Conservation (phyloP, 2,329 filamentous ascomycete species). For the Aspergillus sp. region DNA sequence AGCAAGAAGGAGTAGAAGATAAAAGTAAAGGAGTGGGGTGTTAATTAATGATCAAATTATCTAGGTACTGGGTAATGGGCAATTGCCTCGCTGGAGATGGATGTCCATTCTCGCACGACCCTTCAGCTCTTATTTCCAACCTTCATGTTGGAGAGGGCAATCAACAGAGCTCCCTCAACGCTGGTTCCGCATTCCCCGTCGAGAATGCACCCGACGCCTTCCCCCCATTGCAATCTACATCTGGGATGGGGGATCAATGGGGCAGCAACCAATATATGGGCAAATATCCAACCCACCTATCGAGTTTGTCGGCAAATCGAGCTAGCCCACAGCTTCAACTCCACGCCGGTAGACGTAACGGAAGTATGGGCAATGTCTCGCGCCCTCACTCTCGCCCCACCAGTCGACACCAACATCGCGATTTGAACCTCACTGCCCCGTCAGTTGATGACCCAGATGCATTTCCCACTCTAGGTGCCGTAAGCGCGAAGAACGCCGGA, state of each 20-base stretch:
- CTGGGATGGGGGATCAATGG: conserved; percentile 53
- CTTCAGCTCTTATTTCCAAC: conserved; percentile 73
- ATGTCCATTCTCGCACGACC: conserved; percentile 96
- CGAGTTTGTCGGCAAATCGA: conserved; percentile 40
- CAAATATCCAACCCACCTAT: conserved; percentile 39
- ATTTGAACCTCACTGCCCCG: conserved; percentile 57
- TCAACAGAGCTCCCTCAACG: conserved; percentile 49
- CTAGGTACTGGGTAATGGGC: conserved; percentile 88
- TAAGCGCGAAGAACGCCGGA: conserved; percentile 56
- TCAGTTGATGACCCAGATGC: conserved; percentile 90
- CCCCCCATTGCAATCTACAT: conserved; percentile 60
- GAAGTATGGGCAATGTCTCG: conserved; percentile 48
- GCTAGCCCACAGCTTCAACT: conserved; percentile 21
- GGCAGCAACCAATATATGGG: conserved; percentile 39
- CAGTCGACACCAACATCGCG: conserved; percentile 67
- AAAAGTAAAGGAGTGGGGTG: too few species aligned
- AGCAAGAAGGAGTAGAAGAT: too few species aligned
- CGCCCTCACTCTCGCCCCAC: conserved; percentile 72
- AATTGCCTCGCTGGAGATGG: conserved; percentile 90
- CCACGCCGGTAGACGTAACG: conserved; percentile 27
- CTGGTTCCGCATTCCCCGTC: conserved; percentile 60
- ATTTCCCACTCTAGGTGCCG: conserved; percentile 80
- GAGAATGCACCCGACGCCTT: conserved; percentile 74
- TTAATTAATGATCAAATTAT: background rate
- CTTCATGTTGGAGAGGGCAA: conserved; percentile 58